Conservation (phyloP, 75 land plant species). For the Azolla pinnata region DNA sequence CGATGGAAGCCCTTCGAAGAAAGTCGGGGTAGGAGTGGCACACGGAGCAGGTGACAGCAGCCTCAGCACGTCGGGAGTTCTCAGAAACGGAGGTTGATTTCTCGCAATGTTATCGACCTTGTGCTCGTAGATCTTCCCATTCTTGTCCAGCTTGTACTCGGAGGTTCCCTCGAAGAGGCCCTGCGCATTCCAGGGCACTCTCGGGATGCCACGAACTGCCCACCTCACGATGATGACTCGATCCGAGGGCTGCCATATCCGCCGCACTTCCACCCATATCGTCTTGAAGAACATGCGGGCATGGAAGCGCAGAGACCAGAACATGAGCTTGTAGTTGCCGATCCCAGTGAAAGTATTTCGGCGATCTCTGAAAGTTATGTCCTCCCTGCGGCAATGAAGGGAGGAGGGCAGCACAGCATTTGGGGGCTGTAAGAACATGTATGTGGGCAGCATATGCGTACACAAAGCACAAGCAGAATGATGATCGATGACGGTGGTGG, state of each 20-base stretch:
- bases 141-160: constrained; percentile 58
- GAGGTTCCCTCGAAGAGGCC: constrained; percentile 68
- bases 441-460: too few species aligned
- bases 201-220: constrained; percentile 56
- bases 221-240: constrained; percentile 53
- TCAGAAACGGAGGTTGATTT: constrained; percentile 40
- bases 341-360: constrained; percentile 64
- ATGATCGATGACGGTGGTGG: too few species aligned
- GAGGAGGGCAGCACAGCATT: too few species aligned
- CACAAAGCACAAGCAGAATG: too few species aligned
- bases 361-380: constrained; percentile 59
- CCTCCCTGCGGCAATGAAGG: constrained; percentile 75
- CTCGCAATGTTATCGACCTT: constrained; percentile 65
- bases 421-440: too few species aligned
- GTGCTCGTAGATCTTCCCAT: constrained; percentile 78
- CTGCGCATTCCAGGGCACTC: constrained; percentile 74
- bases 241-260: constrained; percentile 71
- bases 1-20: constrained; percentile 23
- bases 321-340: constrained; percentile 61
- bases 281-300: constrained; percentile 47
- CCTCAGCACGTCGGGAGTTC: constrained; percentile 51
- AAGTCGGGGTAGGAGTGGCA: constrained; percentile 69
- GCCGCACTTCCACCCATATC: constrained; percentile 40
- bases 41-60: constrained; percentile 53
- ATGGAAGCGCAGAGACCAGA: constrained; percentile 71